These are phyloP conservation scores for Exophiala oligosperma DNA, from an alignment of 2,329 filamentous ascomycete species.

Conservation along the genomic window DNA sequence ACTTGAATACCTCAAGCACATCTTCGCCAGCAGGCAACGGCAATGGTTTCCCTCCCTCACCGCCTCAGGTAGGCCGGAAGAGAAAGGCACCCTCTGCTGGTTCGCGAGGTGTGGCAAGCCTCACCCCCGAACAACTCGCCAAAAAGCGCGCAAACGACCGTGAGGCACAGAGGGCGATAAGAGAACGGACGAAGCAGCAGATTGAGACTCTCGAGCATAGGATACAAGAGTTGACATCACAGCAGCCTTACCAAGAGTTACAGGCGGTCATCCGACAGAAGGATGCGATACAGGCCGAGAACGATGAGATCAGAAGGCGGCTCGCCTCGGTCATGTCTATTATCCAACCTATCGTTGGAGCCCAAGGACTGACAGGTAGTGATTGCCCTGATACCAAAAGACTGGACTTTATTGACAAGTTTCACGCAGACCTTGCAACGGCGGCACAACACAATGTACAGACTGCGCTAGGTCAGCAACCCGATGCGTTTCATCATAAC, in stretches of 20 bases:
- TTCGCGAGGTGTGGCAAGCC: slow-evolving; percentile 76
- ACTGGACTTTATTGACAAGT: not conserved
- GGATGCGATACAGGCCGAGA: slow-evolving; percentile 75
- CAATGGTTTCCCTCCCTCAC: slow-evolving; percentile 9
- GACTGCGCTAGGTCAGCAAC: slow-evolving; percentile 14
- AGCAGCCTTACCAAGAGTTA: slow-evolving; percentile 81
- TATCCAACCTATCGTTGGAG: slow-evolving; percentile 44
- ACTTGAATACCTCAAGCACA: slow-evolving; percentile 15
- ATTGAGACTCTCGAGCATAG: slow-evolving; percentile 72
- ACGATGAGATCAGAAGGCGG: slow-evolving; percentile 71
- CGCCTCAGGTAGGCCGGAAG: slow-evolving; percentile 33
- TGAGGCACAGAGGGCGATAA: slow-evolving; percentile 81
- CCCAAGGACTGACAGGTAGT: slow-evolving; percentile 46
- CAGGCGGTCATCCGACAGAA: slow-evolving; percentile 74
- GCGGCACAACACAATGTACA: slow-evolving; percentile 28
- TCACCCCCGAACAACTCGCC: slow-evolving; percentile 83
- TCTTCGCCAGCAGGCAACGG: slow-evolving; percentile 14
- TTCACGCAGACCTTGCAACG: slow-evolving; percentile 23
- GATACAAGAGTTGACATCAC: slow-evolving; percentile 73
- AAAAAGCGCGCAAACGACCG: slow-evolving; percentile 91
- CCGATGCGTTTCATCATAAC: slow-evolving; percentile 12
- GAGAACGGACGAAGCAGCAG: slow-evolving; percentile 76
- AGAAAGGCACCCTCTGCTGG: slow-evolving; percentile 44
- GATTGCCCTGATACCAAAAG: slow-evolving; percentile 8
- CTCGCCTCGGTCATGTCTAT: slow-evolving; percentile 64